Percentiles rank a stretch among this genome's conserved stretches.
phyloP scores from a whole-genome alignment of 164 flowering plant species.

The Paratinospora sagittata region DNA sequence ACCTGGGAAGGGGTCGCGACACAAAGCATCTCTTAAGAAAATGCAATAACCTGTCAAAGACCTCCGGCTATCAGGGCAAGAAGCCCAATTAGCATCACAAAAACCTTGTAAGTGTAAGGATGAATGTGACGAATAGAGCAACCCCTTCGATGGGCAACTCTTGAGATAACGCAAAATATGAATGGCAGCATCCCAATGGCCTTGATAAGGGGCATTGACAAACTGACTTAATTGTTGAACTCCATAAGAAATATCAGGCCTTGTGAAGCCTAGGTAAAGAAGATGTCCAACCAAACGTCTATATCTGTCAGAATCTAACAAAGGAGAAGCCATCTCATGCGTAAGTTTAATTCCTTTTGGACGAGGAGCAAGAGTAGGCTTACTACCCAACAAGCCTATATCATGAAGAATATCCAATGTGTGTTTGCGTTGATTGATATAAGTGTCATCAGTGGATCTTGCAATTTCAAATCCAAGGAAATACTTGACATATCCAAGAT shows the following conservation, averaged over 20 bases:
- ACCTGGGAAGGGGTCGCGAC: too few relatives aligned
- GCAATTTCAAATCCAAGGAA: background rate
- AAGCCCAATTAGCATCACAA: background rate
- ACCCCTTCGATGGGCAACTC: background rate
- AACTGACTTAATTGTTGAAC: too few relatives aligned
- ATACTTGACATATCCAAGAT: background rate
- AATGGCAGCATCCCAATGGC: background rate
- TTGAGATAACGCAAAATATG: background rate
- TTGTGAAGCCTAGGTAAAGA: background rate
- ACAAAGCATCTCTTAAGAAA: background rate
- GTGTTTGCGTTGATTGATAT: too few relatives aligned
- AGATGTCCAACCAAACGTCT: background rate
- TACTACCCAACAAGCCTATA: too few relatives aligned
- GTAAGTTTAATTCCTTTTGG: background rate
- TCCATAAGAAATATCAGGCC: background rate
- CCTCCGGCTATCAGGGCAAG: background rate
- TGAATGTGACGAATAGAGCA: background rate
- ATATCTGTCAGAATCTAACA: background rate
- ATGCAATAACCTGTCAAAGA: background rate
- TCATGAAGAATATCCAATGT: background rate
- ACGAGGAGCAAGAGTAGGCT: background rate
- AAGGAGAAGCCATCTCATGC: background rate
- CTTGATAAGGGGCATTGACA: background rate
- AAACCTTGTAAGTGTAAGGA: too few relatives aligned
- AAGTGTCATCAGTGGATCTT: background rate